Evolutionary conservation across 202 grass and related monocot species (phyloP).

Genomic region (Schoenoplectus tabernaemontani): DNA sequence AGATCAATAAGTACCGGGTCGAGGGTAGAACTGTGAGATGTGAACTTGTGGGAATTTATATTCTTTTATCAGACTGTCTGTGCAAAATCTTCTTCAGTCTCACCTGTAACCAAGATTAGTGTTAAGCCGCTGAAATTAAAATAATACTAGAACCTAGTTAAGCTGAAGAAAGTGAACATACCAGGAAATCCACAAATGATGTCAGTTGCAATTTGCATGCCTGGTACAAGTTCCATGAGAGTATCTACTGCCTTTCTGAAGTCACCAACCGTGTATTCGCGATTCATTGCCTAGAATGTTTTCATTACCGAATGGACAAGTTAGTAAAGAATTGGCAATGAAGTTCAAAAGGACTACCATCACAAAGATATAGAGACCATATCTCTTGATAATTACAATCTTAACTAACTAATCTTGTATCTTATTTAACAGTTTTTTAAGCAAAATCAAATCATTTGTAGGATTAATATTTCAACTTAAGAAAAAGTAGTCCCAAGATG

Average conservation of each 20-base stretch:
- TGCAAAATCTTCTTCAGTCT: conserved; percentile 83
- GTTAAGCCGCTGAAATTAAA: conserved; percentile 11
- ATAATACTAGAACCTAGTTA: conserved; percentile 4
- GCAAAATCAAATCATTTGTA: background rate
- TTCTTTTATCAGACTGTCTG: conserved; percentile 76
- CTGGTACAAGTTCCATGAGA: conserved; percentile 68
- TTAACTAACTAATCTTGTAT: no score
- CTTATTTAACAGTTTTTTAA: no score
- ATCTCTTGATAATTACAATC: no score
- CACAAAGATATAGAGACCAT: no score
- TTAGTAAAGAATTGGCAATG: no score
- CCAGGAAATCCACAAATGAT: conserved; percentile 97
- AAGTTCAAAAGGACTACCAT: no score
- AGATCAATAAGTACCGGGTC: conserved; percentile 55
- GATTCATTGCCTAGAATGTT: conserved; percentile 77
- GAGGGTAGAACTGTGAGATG: conserved; percentile 94
- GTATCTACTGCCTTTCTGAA: conserved; percentile 86
- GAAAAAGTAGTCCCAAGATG: background rate
- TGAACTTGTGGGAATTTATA: conserved; percentile 86
- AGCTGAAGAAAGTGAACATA: conserved; percentile 21
- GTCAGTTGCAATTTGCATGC: conserved; percentile 98
- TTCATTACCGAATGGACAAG: no score
- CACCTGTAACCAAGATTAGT: conserved; percentile 34
- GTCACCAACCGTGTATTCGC: conserved; percentile 71
- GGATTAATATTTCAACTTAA: background rate